phyloP scores from a whole-genome alignment of 179 eudicot genomes.

The Drosera spatulata region DNA sequence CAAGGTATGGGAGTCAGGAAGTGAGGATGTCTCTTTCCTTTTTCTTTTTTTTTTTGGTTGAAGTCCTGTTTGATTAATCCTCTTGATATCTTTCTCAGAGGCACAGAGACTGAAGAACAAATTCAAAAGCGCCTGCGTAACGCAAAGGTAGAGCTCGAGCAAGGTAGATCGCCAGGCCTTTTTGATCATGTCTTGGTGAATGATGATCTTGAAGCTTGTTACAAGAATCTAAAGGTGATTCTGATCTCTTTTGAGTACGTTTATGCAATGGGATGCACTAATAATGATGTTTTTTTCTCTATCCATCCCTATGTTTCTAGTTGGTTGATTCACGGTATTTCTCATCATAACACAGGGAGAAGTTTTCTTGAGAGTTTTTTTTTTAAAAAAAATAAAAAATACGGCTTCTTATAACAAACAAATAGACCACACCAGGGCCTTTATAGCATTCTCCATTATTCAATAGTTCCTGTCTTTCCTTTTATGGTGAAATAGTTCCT shows the following conservation, averaged over 20 bases:
- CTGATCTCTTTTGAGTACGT: neutral
- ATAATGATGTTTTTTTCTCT: neutral
- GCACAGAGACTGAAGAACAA: conserved; percentile 89
- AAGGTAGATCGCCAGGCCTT: conserved; percentile 52
- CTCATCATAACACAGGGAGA: too few relatives aligned
- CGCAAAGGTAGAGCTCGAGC: conserved; percentile 78
- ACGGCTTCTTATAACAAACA: too few relatives aligned
- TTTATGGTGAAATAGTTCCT: neutral
- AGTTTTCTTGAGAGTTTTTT: too few relatives aligned
- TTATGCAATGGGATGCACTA: neutral
- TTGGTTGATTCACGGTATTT: too few relatives aligned
- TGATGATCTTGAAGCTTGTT: conserved; percentile 69
- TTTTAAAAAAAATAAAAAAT: too few relatives aligned
- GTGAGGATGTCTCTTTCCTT: neutral
- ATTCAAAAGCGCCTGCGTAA: conserved; percentile 75
- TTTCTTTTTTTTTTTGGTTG: conserved; percentile 2
- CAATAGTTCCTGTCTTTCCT: neutral
- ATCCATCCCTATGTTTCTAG: too few relatives aligned
- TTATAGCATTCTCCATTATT: neutral
- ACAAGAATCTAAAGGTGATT: conserved; percentile 64
- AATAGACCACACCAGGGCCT: too few relatives aligned
- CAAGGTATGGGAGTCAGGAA: conserved; percentile 43
- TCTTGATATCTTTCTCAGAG: conserved; percentile 25
- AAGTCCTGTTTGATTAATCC: neutral
- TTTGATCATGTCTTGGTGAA: conserved; percentile 81